phyloP scores from a whole-genome alignment of 2,329 filamentous ascomycete genomes.

The Sclerotinia borealis region DNA sequence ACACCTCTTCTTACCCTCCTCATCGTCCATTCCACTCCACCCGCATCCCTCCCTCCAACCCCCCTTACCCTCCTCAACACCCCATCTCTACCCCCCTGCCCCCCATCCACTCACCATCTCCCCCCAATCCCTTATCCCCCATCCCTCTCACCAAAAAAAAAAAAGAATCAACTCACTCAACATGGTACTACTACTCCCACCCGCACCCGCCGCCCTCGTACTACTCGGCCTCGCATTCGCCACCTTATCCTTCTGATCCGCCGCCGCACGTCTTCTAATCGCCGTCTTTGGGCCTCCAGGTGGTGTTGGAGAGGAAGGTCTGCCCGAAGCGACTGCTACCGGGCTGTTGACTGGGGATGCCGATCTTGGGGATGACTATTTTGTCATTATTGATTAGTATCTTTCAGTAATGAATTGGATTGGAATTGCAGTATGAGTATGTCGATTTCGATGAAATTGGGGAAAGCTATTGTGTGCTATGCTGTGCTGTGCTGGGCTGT shows the following conservation, averaged over 20 bases:
- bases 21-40: neutral
- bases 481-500: neutral
- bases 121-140: neutral
- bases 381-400: neutral
- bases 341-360: constrained; percentile 52
- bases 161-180: constrained; percentile 62
- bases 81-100: too few relatives aligned
- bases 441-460: neutral
- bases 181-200: constrained; percentile 97
- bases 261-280: constrained; percentile 89
- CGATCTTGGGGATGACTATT: constrained; percentile 35
- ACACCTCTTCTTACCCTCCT: neutral
- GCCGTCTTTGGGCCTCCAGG: constrained; percentile 93
- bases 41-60: neutral
- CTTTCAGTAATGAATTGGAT: neutral
- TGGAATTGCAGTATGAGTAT: neutral
- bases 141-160: neutral
- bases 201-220: constrained; percentile 88
- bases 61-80: neutral
- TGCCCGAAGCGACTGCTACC: constrained; percentile 45
- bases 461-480: neutral
- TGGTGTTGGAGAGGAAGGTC: constrained; percentile 79
- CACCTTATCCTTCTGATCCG: constrained; percentile 94
- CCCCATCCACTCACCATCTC: too few relatives aligned
- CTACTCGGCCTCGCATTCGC: constrained; percentile 89